Base-by-base conservation (phyloP, 108 stramenopile genomes). In the Poteriospumella lacustris region DNA sequence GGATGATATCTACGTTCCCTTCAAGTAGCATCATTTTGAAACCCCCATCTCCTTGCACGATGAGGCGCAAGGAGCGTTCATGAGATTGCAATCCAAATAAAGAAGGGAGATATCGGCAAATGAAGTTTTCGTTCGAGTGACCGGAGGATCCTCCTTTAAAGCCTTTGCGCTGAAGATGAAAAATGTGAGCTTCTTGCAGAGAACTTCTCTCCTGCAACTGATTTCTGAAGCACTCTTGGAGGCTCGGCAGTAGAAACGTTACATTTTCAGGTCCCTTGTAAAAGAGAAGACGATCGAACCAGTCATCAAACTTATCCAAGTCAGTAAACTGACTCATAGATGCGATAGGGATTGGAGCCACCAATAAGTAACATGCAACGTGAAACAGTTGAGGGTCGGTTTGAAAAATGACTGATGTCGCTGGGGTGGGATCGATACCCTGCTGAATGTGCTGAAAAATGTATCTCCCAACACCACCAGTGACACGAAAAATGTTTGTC, bases 401-500 rank as follows among this genome's bases (percentile, higher is more conserved):
- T 9, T 40, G 15, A 33, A 67, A 41, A 9, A 67, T 19, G 9
- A 15, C 64, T 15, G 19, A 31, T 19, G 9, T 9, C 12, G 19
- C 36, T 9, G 36, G 36, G 64, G 9, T 33, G 9, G 36, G 36
- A 41, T 40, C 40, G 15, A 38, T 67, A 19, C 64, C 15, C 19
- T 33, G 39, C 64, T 38, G 36, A 15, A 15, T 12, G 31, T 67
- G 19, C 12, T 19, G 9, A 19, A 40, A 15, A 67, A 67, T 67
- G 64, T 38, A 67, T 40, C 64, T 38, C 64, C 64, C 64, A 67
- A 67, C 40, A 9, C 64, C 64, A 67, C 64, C 64, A 9, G 64
- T 67, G 12, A 15, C 15, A 9, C 19, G 12, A 67, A 31, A 41
- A 38, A 31, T 15, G 9, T 67, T 33, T 31, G 15, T 41, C 12